Percentiles rank a stretch among this genome's conserved stretches.
Evolutionary conservation across 1,139 yeast species (phyloP).

Genomic region (Lipomyces yarrowii): DNA sequence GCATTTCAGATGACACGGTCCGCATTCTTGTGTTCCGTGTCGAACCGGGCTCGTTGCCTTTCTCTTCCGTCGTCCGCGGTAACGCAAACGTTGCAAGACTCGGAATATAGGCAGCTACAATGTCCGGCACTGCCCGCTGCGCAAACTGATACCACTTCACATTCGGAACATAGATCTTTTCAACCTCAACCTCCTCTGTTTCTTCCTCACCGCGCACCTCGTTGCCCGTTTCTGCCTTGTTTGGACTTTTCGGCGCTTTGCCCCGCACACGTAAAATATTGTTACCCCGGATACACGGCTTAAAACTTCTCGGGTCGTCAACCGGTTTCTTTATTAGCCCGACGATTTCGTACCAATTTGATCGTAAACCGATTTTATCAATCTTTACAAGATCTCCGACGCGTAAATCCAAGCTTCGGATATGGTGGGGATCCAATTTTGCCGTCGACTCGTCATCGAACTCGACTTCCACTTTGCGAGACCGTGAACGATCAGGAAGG

Average conservation of each 20-base stretch:
- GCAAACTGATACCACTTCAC: conserved; percentile 8
- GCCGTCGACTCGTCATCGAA: conserved; percentile 16
- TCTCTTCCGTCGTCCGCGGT: neutral
- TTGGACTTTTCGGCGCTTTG: neutral
- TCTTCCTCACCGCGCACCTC: conserved; percentile 2
- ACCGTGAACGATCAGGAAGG: neutral
- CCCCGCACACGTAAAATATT: conserved; percentile 2
- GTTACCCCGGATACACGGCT: conserved; percentile 12
- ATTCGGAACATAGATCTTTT: conserved; percentile 1
- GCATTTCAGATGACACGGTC: neutral
- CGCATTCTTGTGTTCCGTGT: neutral
- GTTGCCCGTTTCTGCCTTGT: neutral
- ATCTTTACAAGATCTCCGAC: conserved; percentile 17
- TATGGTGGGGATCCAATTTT: conserved; percentile 5
- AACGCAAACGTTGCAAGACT: neutral
- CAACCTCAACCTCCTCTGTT: conserved; percentile 4
- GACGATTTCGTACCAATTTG: conserved; percentile 1
- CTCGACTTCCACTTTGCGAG: conserved; percentile 7
- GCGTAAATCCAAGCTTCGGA: conserved; percentile 24
- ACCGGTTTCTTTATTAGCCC: neutral
- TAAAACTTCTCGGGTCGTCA: neutral
- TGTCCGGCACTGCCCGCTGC: conserved; percentile 2
- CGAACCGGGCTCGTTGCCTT: neutral
- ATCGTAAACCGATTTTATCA: neutral
- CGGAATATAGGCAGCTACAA: conserved; percentile 6